These are phyloP conservation scores for Populus davidiana DNA, from an alignment of 345 rosid genomes.

Conservation along the genomic window DNA sequence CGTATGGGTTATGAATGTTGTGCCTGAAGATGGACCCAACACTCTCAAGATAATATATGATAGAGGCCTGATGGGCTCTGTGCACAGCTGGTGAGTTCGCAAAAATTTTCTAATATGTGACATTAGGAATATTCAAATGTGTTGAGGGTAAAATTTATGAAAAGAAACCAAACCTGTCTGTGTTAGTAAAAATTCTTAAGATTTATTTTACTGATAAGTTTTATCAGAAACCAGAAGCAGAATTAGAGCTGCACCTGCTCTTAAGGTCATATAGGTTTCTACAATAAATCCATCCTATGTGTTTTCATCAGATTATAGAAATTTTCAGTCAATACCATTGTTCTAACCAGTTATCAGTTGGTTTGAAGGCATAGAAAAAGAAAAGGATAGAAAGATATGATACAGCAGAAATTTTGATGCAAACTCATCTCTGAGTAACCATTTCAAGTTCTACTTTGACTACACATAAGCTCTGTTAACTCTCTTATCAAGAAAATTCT, in stretches of 20 bases:
- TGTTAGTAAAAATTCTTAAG: background rate
- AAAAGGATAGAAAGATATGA: background rate
- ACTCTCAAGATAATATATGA: constrained; percentile 81
- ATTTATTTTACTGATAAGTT: background rate
- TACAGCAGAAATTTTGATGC: background rate
- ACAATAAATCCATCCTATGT: background rate
- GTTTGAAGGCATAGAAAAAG: background rate
- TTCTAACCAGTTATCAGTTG: background rate
- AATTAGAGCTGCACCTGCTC: background rate
- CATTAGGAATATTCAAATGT: background rate
- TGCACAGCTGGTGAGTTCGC: constrained; percentile 69
- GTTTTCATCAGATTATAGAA: background rate
- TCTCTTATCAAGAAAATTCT: background rate
- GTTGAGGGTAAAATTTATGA: background rate
- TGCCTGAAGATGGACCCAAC: constrained; percentile 79
- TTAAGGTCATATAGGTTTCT: background rate
- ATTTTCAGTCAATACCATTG: background rate
- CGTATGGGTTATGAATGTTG: constrained; percentile 95
- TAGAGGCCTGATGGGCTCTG: constrained; percentile 85
- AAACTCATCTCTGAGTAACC: background rate
- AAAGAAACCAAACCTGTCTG: background rate
- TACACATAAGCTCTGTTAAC: background rate
- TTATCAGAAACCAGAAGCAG: background rate
- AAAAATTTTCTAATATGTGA: background rate
- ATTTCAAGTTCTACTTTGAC: background rate